Base-by-base conservation (phyloP, 2,329 filamentous ascomycete genomes). In the Mycosphaerella arachidis region DNA sequence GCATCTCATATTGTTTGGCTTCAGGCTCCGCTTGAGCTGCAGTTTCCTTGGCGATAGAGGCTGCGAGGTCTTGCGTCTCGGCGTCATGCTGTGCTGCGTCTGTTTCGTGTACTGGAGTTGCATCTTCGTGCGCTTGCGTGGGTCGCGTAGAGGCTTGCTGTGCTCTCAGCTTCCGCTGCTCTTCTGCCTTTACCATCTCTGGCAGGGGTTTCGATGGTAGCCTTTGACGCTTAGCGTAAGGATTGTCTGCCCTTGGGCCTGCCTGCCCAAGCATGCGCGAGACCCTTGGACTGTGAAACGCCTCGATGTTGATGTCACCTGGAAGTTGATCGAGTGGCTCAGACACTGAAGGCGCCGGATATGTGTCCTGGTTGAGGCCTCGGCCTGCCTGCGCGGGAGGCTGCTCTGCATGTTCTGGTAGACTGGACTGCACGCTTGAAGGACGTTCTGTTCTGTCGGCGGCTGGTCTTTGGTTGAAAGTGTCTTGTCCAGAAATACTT, bases 261-360 rank as follows among this genome's bases (percentile, higher is more conserved):
- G 55, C 56, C 18, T 62, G 56, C 31, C 82, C 79, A 13, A 88
- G 74, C 71, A 84, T 77, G 61, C 75, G 79, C 30, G 84, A 82
- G 20, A 86, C 81, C 57, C 78, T 79, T 3, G 81, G 81, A 57
- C 82, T 88, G 58, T 83, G 82, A 68, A 89, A 89, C 0, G 88
- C 72, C 64, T 85, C 81, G 5, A 81, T 80, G 67, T 87, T 81
- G 67, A 86, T 77, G 51, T 82, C 84, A 56, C 85, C 82, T 4
- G 84, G 79, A 16, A 81, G 60, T n/a, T 81, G 77, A 18, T 80
- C 76, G 18, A 70, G 66, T 16, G 50, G 46, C 16, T 62, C 61
- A 29, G 50, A 24, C 20, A 31, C 48, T 13, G 54, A 24, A 7
- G 64, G 64, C n/a, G 58, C 53, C 9, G 68, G 66, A 64, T 82